phyloP scores from a whole-genome alignment of 805 yeast species.

The Candida andamanensis region DNA sequence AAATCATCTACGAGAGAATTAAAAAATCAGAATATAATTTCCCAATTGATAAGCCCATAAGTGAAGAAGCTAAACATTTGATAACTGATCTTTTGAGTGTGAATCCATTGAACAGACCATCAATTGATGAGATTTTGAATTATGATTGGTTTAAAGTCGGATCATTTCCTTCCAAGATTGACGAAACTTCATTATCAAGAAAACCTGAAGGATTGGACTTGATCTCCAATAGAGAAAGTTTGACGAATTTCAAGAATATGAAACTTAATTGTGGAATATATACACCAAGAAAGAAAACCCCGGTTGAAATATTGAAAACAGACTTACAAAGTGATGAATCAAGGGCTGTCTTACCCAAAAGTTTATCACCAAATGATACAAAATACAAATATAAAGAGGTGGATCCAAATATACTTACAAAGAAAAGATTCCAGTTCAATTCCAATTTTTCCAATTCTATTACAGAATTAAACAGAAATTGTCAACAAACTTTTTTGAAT shows the following conservation, averaged over 20 bases:
- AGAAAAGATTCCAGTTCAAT: slow-evolving; percentile 35
- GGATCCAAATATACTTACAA: slow-evolving; percentile 26
- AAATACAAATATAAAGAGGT: slow-evolving; percentile 80
- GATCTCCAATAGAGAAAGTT: slow-evolving; percentile 56
- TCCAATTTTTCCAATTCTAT: slow-evolving; percentile 35
- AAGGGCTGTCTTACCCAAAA: slow-evolving; percentile 71
- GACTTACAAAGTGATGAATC: slow-evolving; percentile 68
- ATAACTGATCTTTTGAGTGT: slow-evolving; percentile 69
- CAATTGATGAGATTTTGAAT: slow-evolving; percentile 69
- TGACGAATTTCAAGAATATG: slow-evolving; percentile 60
- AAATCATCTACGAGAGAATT: slow-evolving; percentile 87
- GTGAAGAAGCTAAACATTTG: slow-evolving; percentile 67
- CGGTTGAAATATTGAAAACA: slow-evolving; percentile 64
- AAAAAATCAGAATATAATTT: slow-evolving; percentile 74
- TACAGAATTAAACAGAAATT: slow-evolving; percentile 30
- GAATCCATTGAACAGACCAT: slow-evolving; percentile 78
- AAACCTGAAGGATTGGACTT: slow-evolving; percentile 54
- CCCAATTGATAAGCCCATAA: slow-evolving; percentile 65
- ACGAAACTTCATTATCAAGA: slow-evolving; percentile 55
- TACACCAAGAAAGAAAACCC: slow-evolving; percentile 48
- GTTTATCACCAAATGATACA: slow-evolving; percentile 90
- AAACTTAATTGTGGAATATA: slow-evolving; percentile 62
- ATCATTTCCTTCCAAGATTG: slow-evolving; percentile 69
- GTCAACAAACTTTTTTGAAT: slow-evolving; percentile 32
- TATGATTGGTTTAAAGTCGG: slow-evolving; percentile 90